Percentiles rank a stretch among this genome's conserved stretches.
phyloP scores from a whole-genome alignment of 768 basidiomycete species.

The Suillus spraguei region DNA sequence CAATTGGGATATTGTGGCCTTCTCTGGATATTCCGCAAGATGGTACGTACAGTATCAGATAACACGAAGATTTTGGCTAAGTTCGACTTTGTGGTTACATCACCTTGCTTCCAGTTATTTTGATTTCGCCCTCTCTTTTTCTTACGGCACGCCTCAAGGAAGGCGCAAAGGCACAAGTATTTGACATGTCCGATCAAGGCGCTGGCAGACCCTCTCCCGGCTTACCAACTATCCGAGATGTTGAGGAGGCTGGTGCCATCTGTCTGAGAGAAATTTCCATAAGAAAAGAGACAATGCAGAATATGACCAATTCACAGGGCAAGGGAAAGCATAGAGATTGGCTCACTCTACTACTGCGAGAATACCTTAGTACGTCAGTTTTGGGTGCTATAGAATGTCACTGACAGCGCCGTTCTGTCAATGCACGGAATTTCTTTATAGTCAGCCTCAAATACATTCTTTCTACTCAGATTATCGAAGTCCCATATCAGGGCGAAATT shows the following conservation, averaged over 20 bases:
- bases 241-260: conserved; percentile 54
- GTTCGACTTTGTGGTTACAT: conserved; percentile 15
- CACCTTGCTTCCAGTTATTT: conserved; percentile 45
- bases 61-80: conserved; percentile 16
- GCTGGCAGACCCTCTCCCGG: conserved; percentile 42
- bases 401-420: conserved; percentile 13
- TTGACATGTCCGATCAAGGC: conserved; percentile 45
- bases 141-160: conserved; percentile 61
- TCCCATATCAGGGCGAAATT: conserved; percentile 60
- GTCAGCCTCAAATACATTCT: conserved; percentile 77
- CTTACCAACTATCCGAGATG: conserved; percentile 51
- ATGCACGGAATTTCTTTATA: conserved; percentile 30
- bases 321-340: conserved; percentile 57
- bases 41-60: conserved; percentile 44
- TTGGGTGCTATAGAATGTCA: background rate
- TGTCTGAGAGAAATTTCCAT: conserved; percentile 50
- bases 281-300: conserved; percentile 19
- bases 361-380: conserved; percentile 59
- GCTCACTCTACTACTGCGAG: conserved; percentile 66
- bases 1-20: conserved; percentile 79
- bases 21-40: conserved; percentile 60
- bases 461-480: conserved; percentile 58
- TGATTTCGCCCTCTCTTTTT: conserved; percentile 56
- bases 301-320: conserved; percentile 20
- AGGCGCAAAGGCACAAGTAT: conserved; percentile 51